A percentile compares a stretch with the other conserved stretches of the same genome.
These are phyloP conservation scores for Tylopilus sp. DNA, from an alignment of 768 basidiomycete species.

Conservation along the genomic window DNA sequence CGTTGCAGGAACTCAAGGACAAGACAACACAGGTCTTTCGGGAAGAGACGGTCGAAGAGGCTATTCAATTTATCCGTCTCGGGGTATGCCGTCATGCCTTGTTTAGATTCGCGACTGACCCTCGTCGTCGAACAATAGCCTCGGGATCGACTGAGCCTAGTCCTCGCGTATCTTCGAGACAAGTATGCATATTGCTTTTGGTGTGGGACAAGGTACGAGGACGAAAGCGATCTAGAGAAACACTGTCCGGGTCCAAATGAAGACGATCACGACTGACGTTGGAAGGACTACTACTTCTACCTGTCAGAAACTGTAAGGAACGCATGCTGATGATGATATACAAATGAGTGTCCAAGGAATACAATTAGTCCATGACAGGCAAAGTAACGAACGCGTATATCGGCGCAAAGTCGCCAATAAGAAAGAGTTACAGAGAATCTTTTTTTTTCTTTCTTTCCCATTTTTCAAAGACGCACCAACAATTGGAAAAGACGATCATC, in stretches of 20 bases:
- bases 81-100: conserved; percentile 41
- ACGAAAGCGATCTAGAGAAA: conserved; percentile 52
- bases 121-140: conserved; percentile 51
- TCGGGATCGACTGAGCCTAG: conserved; percentile 61
- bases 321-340: conserved; percentile 27
- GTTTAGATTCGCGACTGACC: conserved; percentile 10
- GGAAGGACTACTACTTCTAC: neutral
- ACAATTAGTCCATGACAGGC: conserved; percentile 18
- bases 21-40: conserved; percentile 37
- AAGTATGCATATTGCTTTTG: conserved; percentile 81
- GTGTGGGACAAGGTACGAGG: conserved; percentile 77
- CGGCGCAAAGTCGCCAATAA: neutral
- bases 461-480: neutral
- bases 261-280: conserved; percentile 71
- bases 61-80: conserved; percentile 61
- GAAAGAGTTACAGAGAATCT: neutral
- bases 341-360: conserved; percentile 28
- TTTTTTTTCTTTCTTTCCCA: neutral
- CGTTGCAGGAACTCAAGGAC: conserved; percentile 19
- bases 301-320: conserved; percentile 10
- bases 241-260: conserved; percentile 77
- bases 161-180: conserved; percentile 71
- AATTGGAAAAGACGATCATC: conserved; percentile 3
- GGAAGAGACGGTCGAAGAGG: conserved; percentile 62
- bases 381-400: conserved; percentile 16